Base-by-base conservation (phyloP, 345 rosid genomes). In the Anastatica hierochuntica region DNA sequence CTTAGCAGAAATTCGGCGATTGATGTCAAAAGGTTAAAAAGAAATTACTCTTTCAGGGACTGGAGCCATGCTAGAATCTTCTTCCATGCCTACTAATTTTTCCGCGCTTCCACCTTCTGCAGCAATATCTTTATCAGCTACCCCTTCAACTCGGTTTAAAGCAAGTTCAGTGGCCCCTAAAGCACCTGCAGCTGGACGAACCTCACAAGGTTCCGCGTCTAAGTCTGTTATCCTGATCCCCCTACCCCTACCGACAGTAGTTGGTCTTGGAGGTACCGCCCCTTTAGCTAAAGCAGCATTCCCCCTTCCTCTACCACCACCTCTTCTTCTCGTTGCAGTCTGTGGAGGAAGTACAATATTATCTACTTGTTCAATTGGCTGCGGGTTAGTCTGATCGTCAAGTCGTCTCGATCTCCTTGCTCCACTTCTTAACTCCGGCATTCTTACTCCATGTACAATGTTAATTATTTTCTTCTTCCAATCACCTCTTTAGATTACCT, bases 361-460 rank as follows among this genome's bases (percentile, higher is more conserved):
- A 41, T 86, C 85, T 4, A 72, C 79, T 74, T 74, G 88, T 39
- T 79, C 90, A 46, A 72, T 60, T 5, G 77, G 84, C 62, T 83
- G 97, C 18, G 83, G 88, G 37, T 59, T 72, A 42, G 88, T n/a
- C n/a, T n/a, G n/a, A n/a, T n/a, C n/a, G n/a, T n/a, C n/a, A n/a
- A n/a, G 77, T 77, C 86, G 87, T 71, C 82, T 90, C 58, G 80
- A 80, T 78, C 95, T 82, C 60, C 97, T 81, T 59, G 95, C 83
- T 80, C 95, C 97, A 39, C 95, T 90, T 84, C 90, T 80, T 88
- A 90, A 82, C 74, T 90, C 94, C 39, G 97, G 97, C 97, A 90
- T 90, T 76, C 76, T 90, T 82, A 90, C 58, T 80, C 94, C 97
- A 90, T 86, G n/a, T n/a, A n/a, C n/a, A n/a, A n/a, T n/a, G n/a